phyloP scores from a whole-genome alignment of 108 stramenopile species.

The Nannochloropsis gaditana region DNA sequence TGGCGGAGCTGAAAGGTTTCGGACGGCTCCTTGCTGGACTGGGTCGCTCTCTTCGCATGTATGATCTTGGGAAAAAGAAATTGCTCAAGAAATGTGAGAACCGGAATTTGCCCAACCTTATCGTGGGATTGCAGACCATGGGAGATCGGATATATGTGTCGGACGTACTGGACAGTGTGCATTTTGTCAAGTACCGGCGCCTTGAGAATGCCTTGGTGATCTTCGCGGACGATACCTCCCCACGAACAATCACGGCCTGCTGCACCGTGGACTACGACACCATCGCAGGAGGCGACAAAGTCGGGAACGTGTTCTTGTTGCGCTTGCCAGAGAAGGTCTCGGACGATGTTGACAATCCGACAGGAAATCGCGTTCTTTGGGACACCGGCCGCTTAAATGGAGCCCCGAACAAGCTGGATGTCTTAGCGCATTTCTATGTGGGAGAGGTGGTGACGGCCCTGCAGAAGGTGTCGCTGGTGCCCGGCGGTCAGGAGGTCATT shows the following conservation, averaged over 20 bases:
- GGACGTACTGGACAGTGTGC: slow-evolving; percentile 80
- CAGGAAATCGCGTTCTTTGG: slow-evolving; percentile 54
- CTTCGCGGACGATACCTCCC: slow-evolving; percentile 78
- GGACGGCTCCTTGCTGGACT: slow-evolving; percentile 82
- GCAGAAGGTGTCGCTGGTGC: slow-evolving; percentile 77
- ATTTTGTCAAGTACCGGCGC: slow-evolving; percentile 80
- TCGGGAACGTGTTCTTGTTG: slow-evolving; percentile 86
- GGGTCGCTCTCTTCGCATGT: slow-evolving; percentile 75
- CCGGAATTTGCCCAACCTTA: slow-evolving; percentile 71
- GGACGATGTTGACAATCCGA: slow-evolving; percentile 55
- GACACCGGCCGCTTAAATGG: slow-evolving; percentile 48
- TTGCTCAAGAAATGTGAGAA: slow-evolving; percentile 91
- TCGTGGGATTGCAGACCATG: slow-evolving; percentile 71
- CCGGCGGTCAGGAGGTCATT: slow-evolving; percentile 75
- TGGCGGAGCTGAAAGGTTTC: slow-evolving; percentile 76
- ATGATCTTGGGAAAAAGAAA: slow-evolving; percentile 94
- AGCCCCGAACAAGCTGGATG: slow-evolving; percentile 75
- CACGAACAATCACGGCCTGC: slow-evolving; percentile 73
- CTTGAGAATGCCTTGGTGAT: slow-evolving; percentile 71
- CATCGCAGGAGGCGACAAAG: slow-evolving; percentile 89
- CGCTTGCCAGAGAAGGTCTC: slow-evolving; percentile 52
- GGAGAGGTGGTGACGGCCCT: slow-evolving; percentile 89
- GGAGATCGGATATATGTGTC: slow-evolving; percentile 76
- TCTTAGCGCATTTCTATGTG: slow-evolving; percentile 72
- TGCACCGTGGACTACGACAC: slow-evolving; percentile 92